Conservation (phyloP, 2,329 filamentous ascomycete species). For the Trichophyton mentagrophytes region DNA sequence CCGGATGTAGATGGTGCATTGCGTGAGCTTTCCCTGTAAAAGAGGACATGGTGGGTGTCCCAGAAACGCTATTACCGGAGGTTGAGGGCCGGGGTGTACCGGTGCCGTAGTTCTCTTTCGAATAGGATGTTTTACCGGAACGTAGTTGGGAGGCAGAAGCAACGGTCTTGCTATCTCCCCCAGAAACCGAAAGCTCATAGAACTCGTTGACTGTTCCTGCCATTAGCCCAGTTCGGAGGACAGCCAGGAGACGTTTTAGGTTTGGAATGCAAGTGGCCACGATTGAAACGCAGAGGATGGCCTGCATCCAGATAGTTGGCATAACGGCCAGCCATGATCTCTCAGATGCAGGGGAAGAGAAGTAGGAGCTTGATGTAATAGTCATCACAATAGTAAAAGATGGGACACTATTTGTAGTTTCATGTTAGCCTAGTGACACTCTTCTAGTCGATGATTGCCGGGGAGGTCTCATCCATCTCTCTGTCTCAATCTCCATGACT, state of each 20-base stretch:
- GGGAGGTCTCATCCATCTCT: not conserved
- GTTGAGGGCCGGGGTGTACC: constrained; percentile 3
- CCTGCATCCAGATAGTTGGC: constrained; percentile 16
- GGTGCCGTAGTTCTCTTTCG: not conserved
- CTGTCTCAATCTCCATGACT: not conserved
- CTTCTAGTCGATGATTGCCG: too few relatives aligned
- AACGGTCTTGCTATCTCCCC: constrained; percentile 4
- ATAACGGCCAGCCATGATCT: constrained; percentile 15
- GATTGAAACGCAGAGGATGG: constrained; percentile 16
- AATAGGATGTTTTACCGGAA: not conserved
- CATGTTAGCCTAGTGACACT: constrained; percentile 3
- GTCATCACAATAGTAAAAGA: constrained; percentile 13
- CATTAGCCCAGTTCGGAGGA: constrained; percentile 17
- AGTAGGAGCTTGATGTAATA: constrained; percentile 12
- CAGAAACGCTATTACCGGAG: not conserved
- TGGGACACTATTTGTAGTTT: constrained; percentile 12
- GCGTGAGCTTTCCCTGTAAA: not conserved
- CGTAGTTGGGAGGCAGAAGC: not conserved
- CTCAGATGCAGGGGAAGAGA: constrained; percentile 12
- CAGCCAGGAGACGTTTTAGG: constrained; percentile 16
- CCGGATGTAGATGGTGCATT: not conserved
- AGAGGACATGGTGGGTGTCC: not conserved
- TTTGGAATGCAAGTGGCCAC: constrained; percentile 19
- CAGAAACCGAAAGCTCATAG: constrained; percentile 13
- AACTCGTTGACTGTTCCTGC: constrained; percentile 15